Percentiles rank a stretch among this genome's conserved stretches.
phyloP scores from a whole-genome alignment of 208 protist genomes.

The Blechomonas ayalai region DNA sequence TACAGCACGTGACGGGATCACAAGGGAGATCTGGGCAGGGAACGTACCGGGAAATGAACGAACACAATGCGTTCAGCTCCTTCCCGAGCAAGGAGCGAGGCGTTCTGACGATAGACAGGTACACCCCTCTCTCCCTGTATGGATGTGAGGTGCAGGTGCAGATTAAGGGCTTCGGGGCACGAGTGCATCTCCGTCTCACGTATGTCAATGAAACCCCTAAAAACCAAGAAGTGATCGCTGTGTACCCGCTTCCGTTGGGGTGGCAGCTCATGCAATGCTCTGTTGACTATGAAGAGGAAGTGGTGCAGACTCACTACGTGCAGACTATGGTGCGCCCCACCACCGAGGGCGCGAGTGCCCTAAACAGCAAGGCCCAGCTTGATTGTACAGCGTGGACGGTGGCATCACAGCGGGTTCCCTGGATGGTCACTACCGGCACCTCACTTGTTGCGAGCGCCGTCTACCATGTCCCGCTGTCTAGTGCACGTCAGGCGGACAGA shows the following conservation, averaged over 20 bases:
- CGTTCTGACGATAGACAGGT: conserved; percentile 31
- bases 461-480: conserved; percentile 42
- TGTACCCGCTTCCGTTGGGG: conserved; percentile 40
- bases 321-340: conserved; percentile 12
- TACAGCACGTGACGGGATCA: too few relatives aligned
- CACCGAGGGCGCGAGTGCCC: conserved; percentile 7
- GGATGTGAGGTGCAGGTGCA: conserved; percentile 36
- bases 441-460: conserved; percentile 29
- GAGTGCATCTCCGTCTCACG: conserved; percentile 47
- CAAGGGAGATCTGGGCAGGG: too few relatives aligned
- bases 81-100: conserved; percentile 32
- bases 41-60: neutral
- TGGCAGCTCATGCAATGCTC: conserved; percentile 40
- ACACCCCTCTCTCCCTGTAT: conserved; percentile 50
- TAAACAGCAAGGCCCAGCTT: conserved; percentile 9
- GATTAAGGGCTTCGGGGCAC: conserved; percentile 36
- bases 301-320: conserved; percentile 6
- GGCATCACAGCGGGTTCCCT: conserved; percentile 55
- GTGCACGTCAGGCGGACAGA: conserved; percentile 6
- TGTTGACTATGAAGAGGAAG: conserved; percentile 27
- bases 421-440: conserved; percentile 38
- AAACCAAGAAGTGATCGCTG: conserved; percentile 51
- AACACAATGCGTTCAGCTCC: conserved; percentile 35
- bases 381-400: conserved; percentile 16
- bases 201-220: conserved; percentile 56